These are phyloP conservation scores for Abelmoschus esculentus DNA, from an alignment of 345 rosid genomes.

Conservation along the genomic window DNA sequence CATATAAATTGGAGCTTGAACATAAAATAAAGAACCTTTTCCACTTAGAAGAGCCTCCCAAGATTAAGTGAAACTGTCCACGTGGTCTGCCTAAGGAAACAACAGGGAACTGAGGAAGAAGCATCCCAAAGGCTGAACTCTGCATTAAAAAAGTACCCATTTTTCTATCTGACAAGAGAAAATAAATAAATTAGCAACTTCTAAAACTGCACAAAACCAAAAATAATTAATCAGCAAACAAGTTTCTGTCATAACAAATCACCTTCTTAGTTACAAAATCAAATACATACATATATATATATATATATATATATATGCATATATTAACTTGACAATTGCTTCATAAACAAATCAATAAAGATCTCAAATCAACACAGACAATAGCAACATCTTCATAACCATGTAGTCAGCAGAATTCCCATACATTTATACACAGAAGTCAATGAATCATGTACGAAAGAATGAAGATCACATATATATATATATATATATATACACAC, in stretches of 20 bases:
- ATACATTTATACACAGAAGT: not conserved
- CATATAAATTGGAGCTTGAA: not conserved
- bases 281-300: not conserved
- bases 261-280: not conserved
- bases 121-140: slow-evolving; percentile 11
- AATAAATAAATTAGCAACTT: not conserved
- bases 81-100: slow-evolving; percentile 2
- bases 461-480: not conserved
- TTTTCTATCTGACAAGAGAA: slow-evolving; percentile 1
- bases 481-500: no score
- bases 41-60: slow-evolving; percentile 5
- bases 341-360: not conserved
- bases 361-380: not conserved
- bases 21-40: slow-evolving; percentile 16
- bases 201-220: not conserved
- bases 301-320: not conserved
- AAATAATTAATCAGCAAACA: slow-evolving; percentile 1
- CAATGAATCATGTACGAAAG: not conserved
- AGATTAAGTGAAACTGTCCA: slow-evolving; percentile 9
- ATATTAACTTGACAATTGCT: not conserved
- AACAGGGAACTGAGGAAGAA: slow-evolving; percentile 4
- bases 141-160: slow-evolving; percentile 16
- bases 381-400: not conserved
- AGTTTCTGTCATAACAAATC: not conserved
- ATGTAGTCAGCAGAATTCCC: no score